A percentile compares a stretch with the other conserved stretches of the same genome.
phyloP scores from a whole-genome alignment of 2,329 filamentous ascomycete genomes.

The Cladophialophora yegresii region DNA sequence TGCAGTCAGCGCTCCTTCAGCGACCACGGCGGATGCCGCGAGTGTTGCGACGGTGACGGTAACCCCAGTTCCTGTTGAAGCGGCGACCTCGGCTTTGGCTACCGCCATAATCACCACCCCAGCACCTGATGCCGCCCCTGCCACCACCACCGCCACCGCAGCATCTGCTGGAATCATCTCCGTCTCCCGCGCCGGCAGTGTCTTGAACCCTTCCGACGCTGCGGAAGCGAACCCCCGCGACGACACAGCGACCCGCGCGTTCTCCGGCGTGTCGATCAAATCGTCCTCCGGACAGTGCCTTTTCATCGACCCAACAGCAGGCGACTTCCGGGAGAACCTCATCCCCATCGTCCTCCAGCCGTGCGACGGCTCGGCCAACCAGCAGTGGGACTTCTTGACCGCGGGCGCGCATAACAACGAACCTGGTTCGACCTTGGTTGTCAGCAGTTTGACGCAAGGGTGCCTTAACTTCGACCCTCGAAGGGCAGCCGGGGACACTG shows the following conservation, averaged over 20 bases:
- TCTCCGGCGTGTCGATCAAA: constrained; percentile 21
- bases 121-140: not conserved
- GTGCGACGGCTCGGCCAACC: constrained; percentile 18
- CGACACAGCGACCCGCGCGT: constrained; percentile 22
- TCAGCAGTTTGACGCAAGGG: constrained; percentile 25
- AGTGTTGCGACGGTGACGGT: constrained; percentile 2
- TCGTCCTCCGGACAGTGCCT: constrained; percentile 22
- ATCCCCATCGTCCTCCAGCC: constrained; percentile 24
- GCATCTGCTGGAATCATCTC: constrained; percentile 18
- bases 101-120: not conserved
- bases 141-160: not conserved
- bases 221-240: constrained; percentile 26
- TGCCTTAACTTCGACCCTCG: constrained; percentile 26
- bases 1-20: not conserved
- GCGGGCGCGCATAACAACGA: constrained; percentile 23
- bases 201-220: constrained; percentile 23
- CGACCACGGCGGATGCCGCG: not conserved
- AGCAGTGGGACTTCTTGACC: constrained; percentile 23
- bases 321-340: constrained; percentile 27
- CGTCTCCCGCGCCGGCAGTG: constrained; percentile 22
- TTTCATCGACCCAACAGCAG: constrained; percentile 24
- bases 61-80: not conserved
- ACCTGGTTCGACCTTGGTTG: constrained; percentile 20
- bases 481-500: constrained; percentile 23
- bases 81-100: not conserved